Evolutionary conservation across 805 yeast species (phyloP), one percentile per base, ranked within the genome.

Genomic region (Yamadazyma paraphyllophila): DNA sequence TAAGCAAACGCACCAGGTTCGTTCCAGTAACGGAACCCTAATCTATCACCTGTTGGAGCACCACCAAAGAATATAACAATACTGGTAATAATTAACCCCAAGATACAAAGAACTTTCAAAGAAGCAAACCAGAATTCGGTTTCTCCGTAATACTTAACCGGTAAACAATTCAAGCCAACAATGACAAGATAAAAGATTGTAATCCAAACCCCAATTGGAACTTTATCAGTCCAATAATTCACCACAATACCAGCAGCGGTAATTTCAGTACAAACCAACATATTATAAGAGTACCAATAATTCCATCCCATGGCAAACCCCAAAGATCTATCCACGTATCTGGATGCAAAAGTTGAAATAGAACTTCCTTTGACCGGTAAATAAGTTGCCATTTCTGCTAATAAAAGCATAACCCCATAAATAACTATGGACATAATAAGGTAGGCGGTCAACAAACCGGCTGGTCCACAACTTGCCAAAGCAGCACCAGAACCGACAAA

Each of bases 1-100:
- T 46, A 60, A 7, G 44, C 48, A 41, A 58, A 57, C 9, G 61
- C 53, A 26, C 61, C 61, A 7, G 60, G 59, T 27, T 58, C 45
- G 32, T 61, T 54, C 73, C 73, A 68, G 49, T 62, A 66, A 69
- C 72, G 66, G 65, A 76, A 76, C 4, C 81, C 81, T 27, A 73
- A 55, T 36, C 73, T 66, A 45, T 67, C 71, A 47, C 64, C 69
- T 12, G 46, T 45, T 46, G 67, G 71, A 27, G 61, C 69, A 25
- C 71, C 73, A 12, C 71, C 73, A 47, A 66, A 66, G 52, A 66
- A 66, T 16, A 68, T 53, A 14, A 67, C 69, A 24, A 67, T 43
- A 11, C 71, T 68, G 35, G 64, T 50, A 33, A 68, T 58, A 27
- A 68, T 60, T 41, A 66, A 58, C 4, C 69, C 69, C 12, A 57